A percentile compares a stretch with the other conserved stretches of the same genome.
These are phyloP conservation scores for Macrolepiota albuminosa DNA, from an alignment of 768 basidiomycete species.

Conservation along the genomic window DNA sequence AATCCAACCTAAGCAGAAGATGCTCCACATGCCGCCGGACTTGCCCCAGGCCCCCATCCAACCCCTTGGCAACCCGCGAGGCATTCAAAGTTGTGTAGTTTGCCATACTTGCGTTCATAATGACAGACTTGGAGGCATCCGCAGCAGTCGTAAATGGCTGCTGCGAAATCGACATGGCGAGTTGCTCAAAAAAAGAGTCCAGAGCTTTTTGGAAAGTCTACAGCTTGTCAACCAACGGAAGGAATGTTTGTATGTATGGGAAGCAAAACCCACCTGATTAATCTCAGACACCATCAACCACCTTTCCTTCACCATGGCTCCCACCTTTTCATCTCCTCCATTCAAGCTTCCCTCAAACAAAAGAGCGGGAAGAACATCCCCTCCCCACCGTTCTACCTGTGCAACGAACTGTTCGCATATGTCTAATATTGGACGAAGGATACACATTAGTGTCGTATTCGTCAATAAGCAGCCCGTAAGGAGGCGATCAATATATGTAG, in stretches of 20 bases:
- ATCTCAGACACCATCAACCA: constrained; percentile 67
- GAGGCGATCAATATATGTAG: constrained; percentile 74
- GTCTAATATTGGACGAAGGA: constrained; percentile 71
- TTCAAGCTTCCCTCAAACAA: constrained; percentile 75
- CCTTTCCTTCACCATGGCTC: constrained; percentile 69
- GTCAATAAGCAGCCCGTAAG: constrained; percentile 76
- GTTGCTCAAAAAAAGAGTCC: constrained; percentile 74
- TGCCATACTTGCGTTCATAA: constrained; percentile 53
- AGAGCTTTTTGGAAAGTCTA: constrained; percentile 67
- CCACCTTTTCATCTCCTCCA: constrained; percentile 55
- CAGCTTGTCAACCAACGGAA: constrained; percentile 4
- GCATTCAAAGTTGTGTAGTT: constrained; percentile 51
- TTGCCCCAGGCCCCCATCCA: constrained; percentile 54
- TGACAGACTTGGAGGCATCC: constrained; percentile 69
- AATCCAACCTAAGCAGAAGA: constrained; percentile 76
- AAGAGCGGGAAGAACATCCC: constrained; percentile 81
- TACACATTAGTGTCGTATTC: constrained; percentile 54
- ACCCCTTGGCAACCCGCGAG: constrained; percentile 43
- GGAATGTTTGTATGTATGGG: background rate
- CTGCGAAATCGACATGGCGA: constrained; percentile 72
- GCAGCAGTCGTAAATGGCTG: constrained; percentile 59
- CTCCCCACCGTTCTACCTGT: constrained; percentile 89
- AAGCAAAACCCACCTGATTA: constrained; percentile 54
- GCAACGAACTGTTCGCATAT: constrained; percentile 85
- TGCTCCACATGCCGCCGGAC: constrained; percentile 81